Base-by-base conservation (phyloP, 2,329 filamentous ascomycete genomes). In the Paraconiothyrium sp. region DNA sequence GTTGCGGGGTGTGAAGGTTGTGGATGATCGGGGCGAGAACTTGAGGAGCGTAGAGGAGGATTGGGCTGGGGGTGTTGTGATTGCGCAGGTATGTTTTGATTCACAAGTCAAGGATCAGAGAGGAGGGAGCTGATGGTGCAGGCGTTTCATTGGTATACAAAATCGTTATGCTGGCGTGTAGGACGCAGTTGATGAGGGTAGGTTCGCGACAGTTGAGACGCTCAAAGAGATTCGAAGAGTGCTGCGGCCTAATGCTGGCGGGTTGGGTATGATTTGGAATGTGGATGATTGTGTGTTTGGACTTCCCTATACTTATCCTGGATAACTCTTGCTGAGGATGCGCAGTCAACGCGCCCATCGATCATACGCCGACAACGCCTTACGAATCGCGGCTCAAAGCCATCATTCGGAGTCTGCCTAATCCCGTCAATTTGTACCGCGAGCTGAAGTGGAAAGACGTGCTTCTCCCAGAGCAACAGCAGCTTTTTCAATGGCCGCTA, bases 1-100 rank as follows among this genome's bases (percentile, higher is more conserved):
- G 7, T 78, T 92, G 63, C 72, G 72, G 0, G 80, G 82, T 9
- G 88, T 91, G 2, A 79, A 78, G 32, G 84, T 89, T 4, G 68
- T 83, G 32, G 82, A 7, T 9, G 51, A 54, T 54, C 4, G 24
- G 22, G 51, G 22, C 3, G 51, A 30, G 22, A n/a, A 14, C 1
- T 30, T 54, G 13, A 37, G 13, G 24, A 54, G 51, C 20, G 51
- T 54, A 13, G 37, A 32, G 14, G 37, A 22, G 10, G 37, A 37
- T 16, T 43, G 51, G 35, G 37, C 51, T 14, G 51, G 44, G 43
- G 51, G 34, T 10, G 37, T 54, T 1, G 16, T 54, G 1, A n/a
- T 54, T n/a, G 51, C 51, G 24, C 51, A 54, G 50, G 50, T 54
- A 30, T 30, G 50, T 54, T 22, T 10, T 44, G 50, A 9, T 30